These are phyloP conservation scores for Hyaloscypha finlandica DNA, from an alignment of 495 filamentous ascomycete species.

Conservation along the genomic window DNA sequence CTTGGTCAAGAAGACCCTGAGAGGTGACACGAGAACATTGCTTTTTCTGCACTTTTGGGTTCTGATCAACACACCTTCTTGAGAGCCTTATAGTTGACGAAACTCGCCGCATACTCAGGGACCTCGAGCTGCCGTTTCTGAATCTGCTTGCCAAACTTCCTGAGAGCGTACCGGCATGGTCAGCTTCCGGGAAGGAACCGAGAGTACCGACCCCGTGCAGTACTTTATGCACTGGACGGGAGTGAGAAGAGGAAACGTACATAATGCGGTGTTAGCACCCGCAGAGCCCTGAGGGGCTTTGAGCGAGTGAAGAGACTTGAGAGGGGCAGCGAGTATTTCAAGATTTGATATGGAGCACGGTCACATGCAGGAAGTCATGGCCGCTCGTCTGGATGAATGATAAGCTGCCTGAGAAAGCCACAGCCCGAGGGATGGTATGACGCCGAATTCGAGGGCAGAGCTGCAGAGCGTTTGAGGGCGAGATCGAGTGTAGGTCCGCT, in stretches of 20 bases:
- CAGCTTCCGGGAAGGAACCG: constrained; percentile 14
- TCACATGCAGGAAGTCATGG: constrained; percentile 32
- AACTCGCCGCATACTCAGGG: constrained; percentile 97
- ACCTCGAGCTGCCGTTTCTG: constrained; percentile 98
- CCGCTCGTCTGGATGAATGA: constrained; percentile 9
- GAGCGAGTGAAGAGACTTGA: constrained; percentile 23
- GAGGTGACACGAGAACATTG: constrained; percentile 5
- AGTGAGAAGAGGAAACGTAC: constrained; percentile 27
- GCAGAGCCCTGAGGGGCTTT: constrained; percentile 31
- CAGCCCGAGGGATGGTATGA: constrained; percentile 5
- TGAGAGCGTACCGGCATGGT: constrained; percentile 37
- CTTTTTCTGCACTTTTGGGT: constrained; percentile 16
- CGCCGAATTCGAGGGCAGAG: constrained; percentile 10
- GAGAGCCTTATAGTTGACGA: constrained; percentile 98
- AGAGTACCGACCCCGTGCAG: not conserved
- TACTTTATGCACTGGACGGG: not conserved
- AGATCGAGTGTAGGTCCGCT: not conserved
- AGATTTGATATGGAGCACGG: constrained; percentile 13
- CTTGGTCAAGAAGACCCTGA: constrained; percentile 23
- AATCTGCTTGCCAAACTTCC: constrained; percentile 99
- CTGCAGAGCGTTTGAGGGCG: not conserved
- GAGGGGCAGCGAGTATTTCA: constrained; percentile 23
- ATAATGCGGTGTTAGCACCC: constrained; percentile 35
- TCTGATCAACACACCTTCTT: constrained; percentile 75
- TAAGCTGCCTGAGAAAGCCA: not conserved